phyloP scores from a whole-genome alignment of 805 yeast genomes.

The Candida argentea region DNA sequence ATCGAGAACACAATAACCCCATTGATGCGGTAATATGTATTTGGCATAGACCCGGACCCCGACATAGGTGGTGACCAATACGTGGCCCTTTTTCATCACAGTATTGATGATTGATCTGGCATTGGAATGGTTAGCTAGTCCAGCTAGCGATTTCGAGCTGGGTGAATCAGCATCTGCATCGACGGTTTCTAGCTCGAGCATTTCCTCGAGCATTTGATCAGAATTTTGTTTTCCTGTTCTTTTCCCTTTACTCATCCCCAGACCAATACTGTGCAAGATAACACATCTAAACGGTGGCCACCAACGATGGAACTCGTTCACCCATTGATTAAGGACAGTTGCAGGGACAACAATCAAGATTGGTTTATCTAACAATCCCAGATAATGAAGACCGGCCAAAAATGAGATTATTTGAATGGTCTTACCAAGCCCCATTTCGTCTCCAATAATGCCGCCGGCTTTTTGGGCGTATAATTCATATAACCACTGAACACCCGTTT shows the following conservation, averaged over 20 bases:
- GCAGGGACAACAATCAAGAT: slow-evolving; percentile 91
- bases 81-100: slow-evolving; percentile 64
- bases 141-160: slow-evolving; percentile 12
- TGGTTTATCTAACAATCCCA: slow-evolving; percentile 65
- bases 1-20: slow-evolving; percentile 90
- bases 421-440: slow-evolving; percentile 97
- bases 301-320: slow-evolving; percentile 92
- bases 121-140: slow-evolving; percentile 23
- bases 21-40: slow-evolving; percentile 50
- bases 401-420: slow-evolving; percentile 90
- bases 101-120: slow-evolving; percentile 44
- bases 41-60: slow-evolving; percentile 66
- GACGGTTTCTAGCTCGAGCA: too few species aligned
- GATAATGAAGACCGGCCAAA: slow-evolving; percentile 82
- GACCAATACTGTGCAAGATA: slow-evolving; percentile 84
- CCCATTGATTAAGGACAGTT: slow-evolving; percentile 94
- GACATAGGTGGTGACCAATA: slow-evolving; percentile 84
- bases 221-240: slow-evolving; percentile 11
- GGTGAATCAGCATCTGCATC: slow-evolving; percentile 34
- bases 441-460: slow-evolving; percentile 94
- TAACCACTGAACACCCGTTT: slow-evolving; percentile 95
- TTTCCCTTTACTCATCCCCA: slow-evolving; percentile 63
- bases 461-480: slow-evolving; percentile 87
- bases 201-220: slow-evolving; percentile 41
- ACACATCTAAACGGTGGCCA: slow-evolving; percentile 92